Percentiles rank a stretch among this genome's conserved stretches.
Evolutionary conservation across 176 grass and related monocot species (phyloP).

Genomic region (Dactylis glomerata): DNA sequence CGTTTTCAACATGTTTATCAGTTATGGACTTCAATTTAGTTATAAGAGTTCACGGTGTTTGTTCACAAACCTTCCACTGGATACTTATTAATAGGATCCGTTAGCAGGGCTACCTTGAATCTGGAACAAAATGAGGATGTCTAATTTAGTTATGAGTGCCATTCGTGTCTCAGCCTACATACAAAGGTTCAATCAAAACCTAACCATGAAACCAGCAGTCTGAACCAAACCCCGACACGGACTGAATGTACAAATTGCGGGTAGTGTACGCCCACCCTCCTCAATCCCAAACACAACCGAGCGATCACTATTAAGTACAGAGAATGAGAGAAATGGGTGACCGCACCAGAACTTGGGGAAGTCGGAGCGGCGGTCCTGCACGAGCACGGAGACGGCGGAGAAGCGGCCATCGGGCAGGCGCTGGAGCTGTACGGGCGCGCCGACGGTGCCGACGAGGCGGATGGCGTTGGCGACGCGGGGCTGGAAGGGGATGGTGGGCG

Average conservation of each 20-base stretch:
- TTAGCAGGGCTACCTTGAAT: neutral
- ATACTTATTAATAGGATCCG: neutral
- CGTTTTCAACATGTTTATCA: neutral
- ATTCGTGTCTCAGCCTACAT: neutral
- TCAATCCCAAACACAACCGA: neutral
- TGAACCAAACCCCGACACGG: too few relatives aligned
- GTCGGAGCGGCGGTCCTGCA: slow-evolving; percentile 34
- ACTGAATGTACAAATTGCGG: too few relatives aligned
- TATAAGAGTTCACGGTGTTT: neutral
- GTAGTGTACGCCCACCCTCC: neutral
- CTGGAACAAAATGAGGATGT: neutral
- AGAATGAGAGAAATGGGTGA: neutral
- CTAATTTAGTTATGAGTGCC: neutral
- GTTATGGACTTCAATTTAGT: neutral
- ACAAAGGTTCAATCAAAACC: neutral
- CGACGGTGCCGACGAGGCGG: slow-evolving; percentile 58
- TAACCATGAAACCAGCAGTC: too few relatives aligned
- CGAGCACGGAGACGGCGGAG: slow-evolving; percentile 63
- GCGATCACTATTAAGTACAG: neutral
- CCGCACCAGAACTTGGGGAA: slow-evolving; percentile 68
- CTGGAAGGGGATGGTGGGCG: slow-evolving; percentile 72
- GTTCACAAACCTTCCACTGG: neutral
- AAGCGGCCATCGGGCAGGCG: slow-evolving; percentile 39
- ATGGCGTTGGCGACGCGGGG: slow-evolving; percentile 60
- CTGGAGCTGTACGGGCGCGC: slow-evolving; percentile 67